Percentiles rank a stretch among this genome's conserved stretches.
Evolutionary conservation across 306 rosid species (phyloP).

Genomic region (Glycyrrhiza uralensis): DNA sequence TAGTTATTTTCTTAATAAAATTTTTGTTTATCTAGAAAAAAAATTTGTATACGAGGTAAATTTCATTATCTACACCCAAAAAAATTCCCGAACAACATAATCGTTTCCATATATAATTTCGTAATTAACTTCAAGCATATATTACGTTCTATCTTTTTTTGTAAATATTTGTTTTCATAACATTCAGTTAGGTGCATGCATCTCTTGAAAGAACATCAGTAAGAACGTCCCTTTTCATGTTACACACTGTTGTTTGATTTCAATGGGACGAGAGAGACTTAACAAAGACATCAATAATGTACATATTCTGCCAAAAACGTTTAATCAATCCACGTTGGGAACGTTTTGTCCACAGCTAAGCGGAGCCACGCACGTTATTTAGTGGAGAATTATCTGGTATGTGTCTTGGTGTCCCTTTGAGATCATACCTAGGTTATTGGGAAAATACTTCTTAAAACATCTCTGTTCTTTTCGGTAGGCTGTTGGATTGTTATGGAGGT

Average conservation of each 20-base stretch:
- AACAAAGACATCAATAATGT: not conserved
- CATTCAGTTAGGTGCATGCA: not conserved
- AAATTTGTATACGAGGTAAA: too few species aligned
- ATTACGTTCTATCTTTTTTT: not conserved
- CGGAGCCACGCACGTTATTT: not conserved
- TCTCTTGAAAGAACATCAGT: not conserved
- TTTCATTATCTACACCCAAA: too few species aligned
- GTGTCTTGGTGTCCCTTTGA: too few species aligned
- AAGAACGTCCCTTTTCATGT: not conserved
- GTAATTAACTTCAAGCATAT: too few species aligned
- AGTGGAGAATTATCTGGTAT: too few species aligned
- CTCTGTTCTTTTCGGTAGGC: too few species aligned
- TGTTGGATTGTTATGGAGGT: too few species aligned
- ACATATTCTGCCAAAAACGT: not conserved
- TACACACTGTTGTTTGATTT: not conserved
- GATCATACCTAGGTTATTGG: too few species aligned
- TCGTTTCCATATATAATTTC: not conserved
- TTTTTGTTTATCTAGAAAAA: too few species aligned
- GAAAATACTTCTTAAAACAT: too few species aligned
- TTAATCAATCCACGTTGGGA: not conserved
- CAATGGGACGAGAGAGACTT: not conserved
- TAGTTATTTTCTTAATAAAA: too few species aligned
- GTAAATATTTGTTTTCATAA: not conserved
- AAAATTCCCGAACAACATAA: too few species aligned
- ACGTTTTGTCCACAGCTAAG: not conserved